phyloP scores from a whole-genome alignment of 2,329 filamentous ascomycete genomes.

The Eurotiales sp. region DNA sequence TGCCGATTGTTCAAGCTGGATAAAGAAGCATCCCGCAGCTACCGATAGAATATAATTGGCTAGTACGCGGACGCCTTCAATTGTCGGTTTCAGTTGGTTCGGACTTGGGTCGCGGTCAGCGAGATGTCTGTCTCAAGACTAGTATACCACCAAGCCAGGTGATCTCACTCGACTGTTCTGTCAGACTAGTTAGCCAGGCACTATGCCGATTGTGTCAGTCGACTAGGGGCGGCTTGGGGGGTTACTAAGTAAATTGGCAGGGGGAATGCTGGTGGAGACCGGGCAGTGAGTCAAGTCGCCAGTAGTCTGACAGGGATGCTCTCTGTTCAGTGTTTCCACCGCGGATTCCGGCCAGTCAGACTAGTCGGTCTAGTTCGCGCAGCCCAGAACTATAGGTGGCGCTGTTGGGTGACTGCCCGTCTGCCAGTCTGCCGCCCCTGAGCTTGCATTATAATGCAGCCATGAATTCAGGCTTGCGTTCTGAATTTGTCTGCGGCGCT shows the following conservation, averaged over 20 bases:
- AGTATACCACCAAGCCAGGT: background rate
- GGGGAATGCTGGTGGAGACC: background rate
- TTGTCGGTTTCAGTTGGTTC: background rate
- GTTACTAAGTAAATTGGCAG: background rate
- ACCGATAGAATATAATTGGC: constrained; percentile 11
- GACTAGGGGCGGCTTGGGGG: too few relatives aligned
- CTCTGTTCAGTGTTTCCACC: constrained; percentile 5
- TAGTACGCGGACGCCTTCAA: too few relatives aligned
- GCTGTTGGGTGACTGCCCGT: background rate
- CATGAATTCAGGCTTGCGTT: too few relatives aligned
- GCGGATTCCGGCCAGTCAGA: constrained; percentile 1
- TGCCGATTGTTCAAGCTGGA: too few relatives aligned
- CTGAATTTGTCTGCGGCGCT: too few relatives aligned
- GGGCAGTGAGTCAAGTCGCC: too few relatives aligned
- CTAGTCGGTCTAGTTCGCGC: background rate
- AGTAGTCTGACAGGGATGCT: constrained; percentile 3
- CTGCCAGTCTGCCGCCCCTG: background rate
- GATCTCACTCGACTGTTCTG: background rate
- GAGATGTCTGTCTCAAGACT: background rate
- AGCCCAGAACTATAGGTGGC: background rate
- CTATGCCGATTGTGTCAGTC: too few relatives aligned
- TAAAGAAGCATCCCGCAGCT: constrained; percentile 2
- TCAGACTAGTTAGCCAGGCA: background rate
- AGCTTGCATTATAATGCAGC: too few relatives aligned
- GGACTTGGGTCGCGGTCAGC: background rate